Conservation (phyloP, 129 eudicot species). For the Deinandra increscens region DNA sequence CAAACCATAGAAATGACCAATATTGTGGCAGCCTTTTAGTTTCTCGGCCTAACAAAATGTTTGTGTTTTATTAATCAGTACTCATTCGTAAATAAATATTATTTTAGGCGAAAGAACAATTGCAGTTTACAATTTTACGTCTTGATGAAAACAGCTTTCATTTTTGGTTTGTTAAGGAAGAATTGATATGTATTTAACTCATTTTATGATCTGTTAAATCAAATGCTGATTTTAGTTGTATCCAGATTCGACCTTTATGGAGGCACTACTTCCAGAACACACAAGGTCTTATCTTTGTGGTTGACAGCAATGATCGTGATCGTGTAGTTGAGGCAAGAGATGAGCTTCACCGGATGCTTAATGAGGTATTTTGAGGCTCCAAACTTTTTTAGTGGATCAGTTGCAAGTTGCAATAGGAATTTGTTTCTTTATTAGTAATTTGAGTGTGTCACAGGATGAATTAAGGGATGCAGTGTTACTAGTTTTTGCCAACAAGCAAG, state of each 20-base stretch:
- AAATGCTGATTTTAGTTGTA: not conserved
- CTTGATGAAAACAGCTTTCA: too few relatives aligned
- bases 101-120: too few relatives aligned
- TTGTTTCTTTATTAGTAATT: not conserved
- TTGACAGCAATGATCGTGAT: not conserved
- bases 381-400: not conserved
- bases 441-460: not conserved
- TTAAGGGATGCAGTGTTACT: not conserved
- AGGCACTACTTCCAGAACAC: constrained; percentile 7
- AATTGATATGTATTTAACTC: too few relatives aligned
- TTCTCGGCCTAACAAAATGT: not conserved
- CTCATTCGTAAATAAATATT: too few relatives aligned
- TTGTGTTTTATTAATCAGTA: too few relatives aligned
- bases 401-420: not conserved
- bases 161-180: too few relatives aligned
- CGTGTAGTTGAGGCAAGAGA: not conserved
- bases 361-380: not conserved
- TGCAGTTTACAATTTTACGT: too few relatives aligned
- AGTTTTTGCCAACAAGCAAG: constrained; percentile 7
- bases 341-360: not conserved
- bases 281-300: constrained; percentile 6
- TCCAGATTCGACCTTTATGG: not conserved
- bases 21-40: not conserved
- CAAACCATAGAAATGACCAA: too few relatives aligned
- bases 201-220: too few relatives aligned